Evolutionary conservation across 2,329 filamentous ascomycete genomes (phyloP).

Genomic region (Pseudogymnoascus sp.): DNA sequence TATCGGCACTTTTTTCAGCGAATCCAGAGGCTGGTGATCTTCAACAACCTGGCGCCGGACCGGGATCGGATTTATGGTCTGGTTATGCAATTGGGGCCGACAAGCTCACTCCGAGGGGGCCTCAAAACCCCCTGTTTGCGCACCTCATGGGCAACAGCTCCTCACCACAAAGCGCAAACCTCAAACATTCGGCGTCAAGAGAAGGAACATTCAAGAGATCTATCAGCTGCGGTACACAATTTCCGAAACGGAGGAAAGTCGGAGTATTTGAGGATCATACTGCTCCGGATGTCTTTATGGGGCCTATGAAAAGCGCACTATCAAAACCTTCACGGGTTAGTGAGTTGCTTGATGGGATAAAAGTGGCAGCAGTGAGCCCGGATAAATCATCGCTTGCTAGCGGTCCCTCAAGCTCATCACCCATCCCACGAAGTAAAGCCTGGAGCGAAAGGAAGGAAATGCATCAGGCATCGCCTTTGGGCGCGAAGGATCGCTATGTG

Average conservation of each 20-base stretch:
- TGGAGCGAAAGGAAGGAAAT: constrained; percentile 1
- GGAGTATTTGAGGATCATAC: constrained; percentile 36
- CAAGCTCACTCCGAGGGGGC: constrained; percentile 20
- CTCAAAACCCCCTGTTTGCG: constrained; percentile 47
- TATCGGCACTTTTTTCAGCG: constrained; percentile 28
- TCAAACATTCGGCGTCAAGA: constrained; percentile 32
- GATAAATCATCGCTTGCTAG: background rate
- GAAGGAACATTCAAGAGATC: constrained; percentile 51
- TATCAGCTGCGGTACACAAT: constrained; percentile 61
- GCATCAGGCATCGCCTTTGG: constrained; percentile 14
- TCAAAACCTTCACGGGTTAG: constrained; percentile 46
- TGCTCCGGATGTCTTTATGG: constrained; percentile 24
- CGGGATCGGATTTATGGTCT: constrained; percentile 69
- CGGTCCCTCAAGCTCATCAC: constrained; percentile 35
- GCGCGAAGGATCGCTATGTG: constrained; percentile 26
- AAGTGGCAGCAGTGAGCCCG: constrained; percentile 32
- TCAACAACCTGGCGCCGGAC: constrained; percentile 54
- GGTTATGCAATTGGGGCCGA: constrained; percentile 52
- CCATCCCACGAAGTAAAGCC: constrained; percentile 16
- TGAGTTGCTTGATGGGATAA: constrained; percentile 59
- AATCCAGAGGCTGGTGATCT: constrained; percentile 41
- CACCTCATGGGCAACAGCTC: constrained; percentile 59
- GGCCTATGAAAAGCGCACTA: constrained; percentile 37
- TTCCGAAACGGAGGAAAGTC: constrained; percentile 61
- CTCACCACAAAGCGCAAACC: constrained; percentile 53